A percentile compares a stretch with the other conserved stretches of the same genome.
Conservation (phyloP, 1,139 yeast species). For the Ogataea hybrid region DNA sequence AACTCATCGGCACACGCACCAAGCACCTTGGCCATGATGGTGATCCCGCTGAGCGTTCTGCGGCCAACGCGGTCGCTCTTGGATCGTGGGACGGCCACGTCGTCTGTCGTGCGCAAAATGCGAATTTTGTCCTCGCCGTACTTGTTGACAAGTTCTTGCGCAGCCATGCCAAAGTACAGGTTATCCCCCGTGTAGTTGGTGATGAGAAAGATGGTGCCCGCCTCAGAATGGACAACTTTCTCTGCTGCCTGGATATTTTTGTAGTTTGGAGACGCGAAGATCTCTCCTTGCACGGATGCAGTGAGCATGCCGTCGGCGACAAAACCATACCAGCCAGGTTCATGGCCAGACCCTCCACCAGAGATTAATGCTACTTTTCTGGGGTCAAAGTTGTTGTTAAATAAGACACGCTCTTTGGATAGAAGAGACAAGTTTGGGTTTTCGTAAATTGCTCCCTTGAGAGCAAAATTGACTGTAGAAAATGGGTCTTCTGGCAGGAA, state of each 20-base stretch:
- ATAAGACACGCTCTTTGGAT: conserved; percentile 39
- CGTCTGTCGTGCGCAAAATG: conserved; percentile 42
- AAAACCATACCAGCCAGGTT: conserved; percentile 46
- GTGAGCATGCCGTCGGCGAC: conserved; percentile 45
- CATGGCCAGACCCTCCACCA: conserved; percentile 50
- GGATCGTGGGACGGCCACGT: conserved; percentile 46
- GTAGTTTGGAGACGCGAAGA: conserved; percentile 46
- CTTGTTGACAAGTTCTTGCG: conserved; percentile 31
- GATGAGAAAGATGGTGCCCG: conserved; percentile 49
- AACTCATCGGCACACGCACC: conserved; percentile 46
- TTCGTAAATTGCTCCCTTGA: conserved; percentile 32
- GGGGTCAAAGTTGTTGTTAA: conserved; percentile 33
- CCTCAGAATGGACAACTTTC: conserved; percentile 33
- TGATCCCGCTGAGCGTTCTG: conserved; percentile 48
- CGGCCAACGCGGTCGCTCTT: conserved; percentile 47
- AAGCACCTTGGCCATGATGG: conserved; percentile 42
- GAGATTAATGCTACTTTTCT: conserved; percentile 37
- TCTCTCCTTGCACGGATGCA: conserved; percentile 47
- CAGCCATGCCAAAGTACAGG: conserved; percentile 53
- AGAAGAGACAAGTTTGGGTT: conserved; percentile 33
- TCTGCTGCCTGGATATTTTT: conserved; percentile 42
- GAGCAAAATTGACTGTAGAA: conserved; percentile 25
- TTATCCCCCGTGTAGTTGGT: conserved; percentile 64
- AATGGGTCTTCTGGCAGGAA: conserved; percentile 32
- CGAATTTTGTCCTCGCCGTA: conserved; percentile 43